A percentile compares a stretch with the other conserved stretches of the same genome.
phyloP scores from a whole-genome alignment of 176 grass and related monocot genomes.

The Panicum miliaceum region DNA sequence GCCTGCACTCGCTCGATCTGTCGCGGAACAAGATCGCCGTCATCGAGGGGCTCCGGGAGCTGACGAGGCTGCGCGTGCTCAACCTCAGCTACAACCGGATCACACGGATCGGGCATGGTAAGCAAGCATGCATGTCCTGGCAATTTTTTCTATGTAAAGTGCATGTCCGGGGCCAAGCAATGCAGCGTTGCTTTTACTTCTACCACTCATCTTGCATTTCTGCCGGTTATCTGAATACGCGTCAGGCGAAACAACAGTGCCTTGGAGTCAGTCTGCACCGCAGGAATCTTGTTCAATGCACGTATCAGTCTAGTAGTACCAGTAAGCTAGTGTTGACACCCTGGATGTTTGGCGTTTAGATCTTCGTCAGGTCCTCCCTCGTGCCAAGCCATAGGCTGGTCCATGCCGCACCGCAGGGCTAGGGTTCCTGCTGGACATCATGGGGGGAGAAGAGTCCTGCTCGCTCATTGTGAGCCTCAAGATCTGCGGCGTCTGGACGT shows the following conservation, averaged over 20 bases:
- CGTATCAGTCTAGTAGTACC: neutral
- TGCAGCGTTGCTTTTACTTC: neutral
- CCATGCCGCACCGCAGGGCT: conserved; percentile 1
- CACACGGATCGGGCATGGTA: conserved; percentile 83
- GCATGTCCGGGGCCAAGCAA: neutral
- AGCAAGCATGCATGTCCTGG: conserved; percentile 7
- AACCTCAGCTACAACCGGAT: conserved; percentile 96
- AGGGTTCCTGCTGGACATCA: neutral
- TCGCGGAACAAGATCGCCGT: conserved; percentile 83
- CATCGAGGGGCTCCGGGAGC: conserved; percentile 84
- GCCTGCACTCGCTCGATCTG: conserved; percentile 76
- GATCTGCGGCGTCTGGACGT: neutral
- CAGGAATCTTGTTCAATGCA: conserved; percentile 21
- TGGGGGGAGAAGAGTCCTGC: neutral
- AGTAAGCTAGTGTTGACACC: conserved; percentile 11
- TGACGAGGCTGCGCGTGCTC: conserved; percentile 81
- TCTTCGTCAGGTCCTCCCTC: conserved; percentile 22
- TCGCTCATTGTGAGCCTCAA: neutral
- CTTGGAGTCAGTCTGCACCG: conserved; percentile 7
- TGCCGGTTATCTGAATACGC: neutral
- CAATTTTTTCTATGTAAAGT: neutral
- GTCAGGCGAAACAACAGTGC: neutral
- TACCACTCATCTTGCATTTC: neutral
- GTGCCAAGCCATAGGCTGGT: conserved; percentile 35
- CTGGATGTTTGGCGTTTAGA: conserved; percentile 26